Conservation (phyloP, 257 asterid species). For the Rehmannia glutinosa region DNA sequence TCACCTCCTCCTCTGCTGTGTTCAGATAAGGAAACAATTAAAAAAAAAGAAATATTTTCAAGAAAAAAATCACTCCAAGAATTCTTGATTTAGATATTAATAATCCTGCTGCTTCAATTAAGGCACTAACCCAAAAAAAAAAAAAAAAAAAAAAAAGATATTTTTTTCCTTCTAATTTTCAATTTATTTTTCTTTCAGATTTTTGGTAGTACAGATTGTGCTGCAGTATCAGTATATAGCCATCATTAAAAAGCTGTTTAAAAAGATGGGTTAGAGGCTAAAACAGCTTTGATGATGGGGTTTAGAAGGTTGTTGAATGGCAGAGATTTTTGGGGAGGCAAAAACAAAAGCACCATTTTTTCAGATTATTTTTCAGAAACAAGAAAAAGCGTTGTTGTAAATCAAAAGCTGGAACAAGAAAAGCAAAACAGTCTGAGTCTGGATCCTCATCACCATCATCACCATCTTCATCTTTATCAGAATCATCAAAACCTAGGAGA, state of each 20-base stretch:
- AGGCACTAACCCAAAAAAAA: too few species aligned
- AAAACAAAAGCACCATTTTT: conserved; percentile 4
- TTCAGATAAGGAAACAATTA: background rate
- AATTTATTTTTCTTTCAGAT: background rate
- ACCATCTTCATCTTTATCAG: conserved; percentile 26
- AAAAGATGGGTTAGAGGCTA: conserved; percentile 77
- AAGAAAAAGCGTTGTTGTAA: conserved; percentile 7
- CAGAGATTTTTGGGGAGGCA: conserved; percentile 24
- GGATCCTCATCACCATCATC: conserved; percentile 71
- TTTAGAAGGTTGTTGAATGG: conserved; percentile 50
- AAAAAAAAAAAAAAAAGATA: too few species aligned
- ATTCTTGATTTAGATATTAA: conserved; percentile 15
- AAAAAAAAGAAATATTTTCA: conserved; percentile 1
- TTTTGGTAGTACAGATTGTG: conserved; percentile 21
- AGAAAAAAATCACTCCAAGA: conserved; percentile 8
- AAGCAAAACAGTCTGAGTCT: conserved; percentile 51
- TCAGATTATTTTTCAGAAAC: background rate
- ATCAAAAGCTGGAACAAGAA: conserved; percentile 71
- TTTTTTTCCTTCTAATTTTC: too few species aligned
- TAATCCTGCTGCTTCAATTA: background rate
- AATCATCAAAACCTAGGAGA: conserved; percentile 35
- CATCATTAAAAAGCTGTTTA: conserved; percentile 38
- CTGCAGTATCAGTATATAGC: conserved; percentile 17
- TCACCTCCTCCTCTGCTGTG: background rate
- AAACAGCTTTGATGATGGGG: conserved; percentile 34